These are phyloP conservation scores for Abortiporus biennis DNA, from an alignment of 1,284 basidiomycete species.

Conservation along the genomic window DNA sequence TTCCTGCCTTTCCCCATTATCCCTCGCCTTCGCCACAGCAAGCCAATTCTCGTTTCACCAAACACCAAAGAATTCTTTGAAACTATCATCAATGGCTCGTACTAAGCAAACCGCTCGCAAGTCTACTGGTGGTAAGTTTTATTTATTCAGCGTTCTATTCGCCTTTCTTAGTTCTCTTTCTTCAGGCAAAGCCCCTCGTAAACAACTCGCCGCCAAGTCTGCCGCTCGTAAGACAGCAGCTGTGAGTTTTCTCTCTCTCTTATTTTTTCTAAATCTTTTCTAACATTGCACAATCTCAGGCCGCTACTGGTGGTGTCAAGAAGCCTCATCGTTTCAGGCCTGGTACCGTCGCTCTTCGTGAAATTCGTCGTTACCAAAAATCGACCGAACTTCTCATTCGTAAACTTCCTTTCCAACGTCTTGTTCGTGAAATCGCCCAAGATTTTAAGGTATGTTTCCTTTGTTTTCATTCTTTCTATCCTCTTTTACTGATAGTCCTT, in stretches of 20 bases:
- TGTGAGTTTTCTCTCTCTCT: slow-evolving; percentile 11
- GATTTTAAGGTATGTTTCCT: slow-evolving; percentile 78
- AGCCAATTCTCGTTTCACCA: not conserved
- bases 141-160: not conserved
- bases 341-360: slow-evolving; percentile 96
- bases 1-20: not conserved
- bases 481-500: slow-evolving; percentile 6
- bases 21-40: slow-evolving; percentile 7
- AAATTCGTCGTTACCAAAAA: slow-evolving; percentile 97
- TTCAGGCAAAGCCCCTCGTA: slow-evolving; percentile 79
- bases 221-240: slow-evolving; percentile 41
- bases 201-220: slow-evolving; percentile 79
- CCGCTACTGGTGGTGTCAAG: slow-evolving; percentile 89
- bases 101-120: slow-evolving; percentile 81
- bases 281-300: slow-evolving; percentile 12
- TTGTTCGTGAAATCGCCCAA: slow-evolving; percentile 90
- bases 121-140: slow-evolving; percentile 63
- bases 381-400: slow-evolving; percentile 91
- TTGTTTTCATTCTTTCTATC: slow-evolving; percentile 12
- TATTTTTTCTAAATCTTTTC: not conserved
- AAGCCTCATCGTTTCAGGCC: slow-evolving; percentile 97
- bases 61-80: not conserved
- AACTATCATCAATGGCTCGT: slow-evolving; percentile 34
- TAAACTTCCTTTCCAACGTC: slow-evolving; percentile 91
- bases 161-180: slow-evolving; percentile 1